Base-by-base conservation (phyloP, 2,329 filamentous ascomycete species). In the Ophiocordyceps camponoti-floridani region DNA sequence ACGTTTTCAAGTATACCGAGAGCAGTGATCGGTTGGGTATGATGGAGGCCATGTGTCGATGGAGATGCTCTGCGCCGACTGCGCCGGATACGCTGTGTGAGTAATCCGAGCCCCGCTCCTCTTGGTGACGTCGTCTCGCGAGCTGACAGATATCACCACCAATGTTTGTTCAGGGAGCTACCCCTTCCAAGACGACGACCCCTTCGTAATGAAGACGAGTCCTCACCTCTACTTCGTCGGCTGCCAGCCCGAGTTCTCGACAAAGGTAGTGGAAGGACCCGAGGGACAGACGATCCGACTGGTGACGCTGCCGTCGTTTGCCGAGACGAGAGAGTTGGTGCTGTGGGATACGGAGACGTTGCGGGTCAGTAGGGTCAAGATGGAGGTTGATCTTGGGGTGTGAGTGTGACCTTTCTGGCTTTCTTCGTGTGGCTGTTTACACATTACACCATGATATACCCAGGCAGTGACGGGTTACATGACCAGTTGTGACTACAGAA, bases 31-130 rank as follows among this genome's bases (percentile, higher is more conserved):
- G 88, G 18, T 57, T 96, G 26, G 80, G 81, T 42, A 84, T 95
- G 73, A 91, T 96, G 83, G 91, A 96, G 62, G 80, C 81, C 46
- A 91, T 94, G 77, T 79, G 94, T 51, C 73, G 87, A 47, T 98
- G 91, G 91, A 75, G 91, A 49, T 84, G 86, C 57, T 79, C 79
- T 51, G 91, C 91, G 5, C 91, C 91, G 1, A 98, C 91, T 0
- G 91, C 91, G 1, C 91, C 93, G 0, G 93, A 98, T 62, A 98
- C 93, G 0, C 59, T 98, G 40, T 94, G 87, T 89, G 70, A 69
- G 83, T 12, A 16, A 16, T 37, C 8, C 18, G 35, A 37, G 14
- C 4, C n/a, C 11, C 12, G 33, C n/a, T 14, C 13, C 6, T 37
- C 7, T 37, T n/a, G 8, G 8, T 16, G 3, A 23, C 5, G 23